Conservation (phyloP, 2,329 filamentous ascomycete genomes). For the Arthrobotrys musiformis region DNA sequence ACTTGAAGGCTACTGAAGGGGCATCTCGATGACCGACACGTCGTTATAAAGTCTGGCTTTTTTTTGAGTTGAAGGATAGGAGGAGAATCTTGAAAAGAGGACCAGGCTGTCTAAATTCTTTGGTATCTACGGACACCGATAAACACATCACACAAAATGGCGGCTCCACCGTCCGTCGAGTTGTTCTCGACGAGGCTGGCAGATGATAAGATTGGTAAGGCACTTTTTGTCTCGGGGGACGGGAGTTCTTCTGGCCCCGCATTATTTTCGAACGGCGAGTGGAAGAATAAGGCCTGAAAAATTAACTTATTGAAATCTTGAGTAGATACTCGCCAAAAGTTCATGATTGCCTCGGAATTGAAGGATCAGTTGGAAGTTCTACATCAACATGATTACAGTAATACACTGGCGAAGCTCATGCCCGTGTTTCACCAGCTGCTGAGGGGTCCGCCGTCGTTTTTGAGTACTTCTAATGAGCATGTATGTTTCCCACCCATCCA, state of each 20-base stretch:
- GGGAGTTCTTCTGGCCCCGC: neutral
- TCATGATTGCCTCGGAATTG: slow-evolving; percentile 83
- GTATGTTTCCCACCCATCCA: slow-evolving; percentile 66
- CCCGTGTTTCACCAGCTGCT: slow-evolving; percentile 89
- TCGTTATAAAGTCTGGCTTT: neutral
- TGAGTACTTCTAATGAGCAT: slow-evolving; percentile 89
- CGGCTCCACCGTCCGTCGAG: slow-evolving; percentile 54
- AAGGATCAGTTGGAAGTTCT: slow-evolving; percentile 93
- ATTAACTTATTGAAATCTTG: neutral
- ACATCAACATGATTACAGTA: slow-evolving; percentile 77
- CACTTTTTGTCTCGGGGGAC: neutral
- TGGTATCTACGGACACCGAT: neutral
- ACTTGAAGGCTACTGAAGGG: neutral
- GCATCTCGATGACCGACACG: slow-evolving; percentile 13
- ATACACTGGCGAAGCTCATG: slow-evolving; percentile 87
- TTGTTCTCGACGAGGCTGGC: slow-evolving; percentile 55
- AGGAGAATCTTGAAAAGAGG: neutral
- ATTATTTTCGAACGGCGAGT: neutral
- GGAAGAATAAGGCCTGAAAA: neutral
- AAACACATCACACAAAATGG: slow-evolving; percentile 18
- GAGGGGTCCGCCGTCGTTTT: slow-evolving; percentile 86
- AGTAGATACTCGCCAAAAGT: slow-evolving; percentile 81
- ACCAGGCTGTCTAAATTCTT: neutral
- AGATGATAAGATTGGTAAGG: slow-evolving; percentile 54
- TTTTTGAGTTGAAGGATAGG: slow-evolving; percentile 10